phyloP scores from a whole-genome alignment of 345 rosid species.

The Salix udensis region DNA sequence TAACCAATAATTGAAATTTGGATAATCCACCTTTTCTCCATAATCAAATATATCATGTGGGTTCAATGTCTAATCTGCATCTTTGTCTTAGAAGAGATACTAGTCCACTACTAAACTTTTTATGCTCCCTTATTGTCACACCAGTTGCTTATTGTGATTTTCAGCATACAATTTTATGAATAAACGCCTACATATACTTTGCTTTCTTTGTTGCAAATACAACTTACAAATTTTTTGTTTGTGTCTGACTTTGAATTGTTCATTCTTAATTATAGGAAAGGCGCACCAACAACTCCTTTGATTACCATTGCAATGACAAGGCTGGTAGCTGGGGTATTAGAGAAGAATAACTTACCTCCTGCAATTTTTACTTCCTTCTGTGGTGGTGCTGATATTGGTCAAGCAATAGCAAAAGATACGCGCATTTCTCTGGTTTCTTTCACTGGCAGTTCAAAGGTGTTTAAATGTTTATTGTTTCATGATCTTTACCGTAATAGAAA shows the following conservation, averaged over 20 bases:
- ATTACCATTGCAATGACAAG: constrained; percentile 90
- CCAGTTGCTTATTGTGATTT: background rate
- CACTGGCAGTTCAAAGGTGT: constrained; percentile 93
- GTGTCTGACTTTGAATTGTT: background rate
- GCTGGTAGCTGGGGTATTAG: constrained; percentile 74
- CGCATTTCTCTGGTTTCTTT: constrained; percentile 86
- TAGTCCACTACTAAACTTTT: background rate
- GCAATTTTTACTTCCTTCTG: constrained; percentile 92
- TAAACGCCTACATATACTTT: background rate
- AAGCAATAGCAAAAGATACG: constrained; percentile 80
- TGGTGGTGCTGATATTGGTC: constrained; percentile 93
- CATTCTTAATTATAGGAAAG: constrained; percentile 59
- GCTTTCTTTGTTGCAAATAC: background rate
- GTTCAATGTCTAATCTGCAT: background rate
- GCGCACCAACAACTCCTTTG: constrained; percentile 95
- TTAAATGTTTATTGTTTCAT: background rate
- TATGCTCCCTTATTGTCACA: background rate
- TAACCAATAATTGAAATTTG: background rate
- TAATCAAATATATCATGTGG: background rate
- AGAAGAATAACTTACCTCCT: constrained; percentile 82
- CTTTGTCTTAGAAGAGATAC: background rate
- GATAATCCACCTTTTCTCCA: background rate
- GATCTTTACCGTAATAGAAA: background rate
- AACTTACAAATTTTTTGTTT: background rate
- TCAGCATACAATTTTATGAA: background rate